Evolutionary conservation across 805 yeast species (phyloP), one percentile per base, ranked within the genome.

Genomic region (Henningerozyma blattae): DNA sequence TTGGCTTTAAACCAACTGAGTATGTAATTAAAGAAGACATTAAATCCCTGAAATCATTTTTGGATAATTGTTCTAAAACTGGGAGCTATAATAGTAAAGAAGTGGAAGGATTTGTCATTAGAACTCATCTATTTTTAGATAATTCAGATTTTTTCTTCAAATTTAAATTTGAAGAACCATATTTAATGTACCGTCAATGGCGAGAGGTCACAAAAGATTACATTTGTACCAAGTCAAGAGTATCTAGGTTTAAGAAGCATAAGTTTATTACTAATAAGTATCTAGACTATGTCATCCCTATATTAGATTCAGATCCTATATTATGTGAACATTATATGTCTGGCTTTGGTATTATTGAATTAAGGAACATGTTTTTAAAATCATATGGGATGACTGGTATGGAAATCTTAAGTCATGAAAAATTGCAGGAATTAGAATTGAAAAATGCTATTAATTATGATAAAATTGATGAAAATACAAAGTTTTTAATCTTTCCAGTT

Each of bases 151-250:
- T 70, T 47, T 83, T 89, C 56, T 91, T 86, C 72, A 91, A 91
- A 58, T 91, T 64, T 62, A 91, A 91, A 56, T 91, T 91, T 54
- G 94, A 86, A 44, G 94, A 91, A 58, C 98, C 98, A 0, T 91
- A 91, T 52, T 59, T 86, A 30, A 68, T 91, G 68, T 91, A 86
- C 55, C 68, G 99, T 38, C 83, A 81, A 46, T 75, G 93, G 72
- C 68, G 99, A 43, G 97, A 91, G 48, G 81, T 75, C 2, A 85
- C 96, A 1, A 77, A 72, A 48, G 62, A 61, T 29, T 70, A 70
- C 39, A 64, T 81, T 8, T 37, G 47, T 0, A 37, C 41, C 12
- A 50, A 56, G 43, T 35, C 47, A 10, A 52, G 65, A 12, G 56
- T 67, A 5, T 54, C 47, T 34, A 62, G 59, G 18, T 58, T 72